A percentile compares a stretch with the other conserved stretches of the same genome.
phyloP scores from a whole-genome alignment of 83 land plant species.

The Diphasiastrum complanatum region DNA sequence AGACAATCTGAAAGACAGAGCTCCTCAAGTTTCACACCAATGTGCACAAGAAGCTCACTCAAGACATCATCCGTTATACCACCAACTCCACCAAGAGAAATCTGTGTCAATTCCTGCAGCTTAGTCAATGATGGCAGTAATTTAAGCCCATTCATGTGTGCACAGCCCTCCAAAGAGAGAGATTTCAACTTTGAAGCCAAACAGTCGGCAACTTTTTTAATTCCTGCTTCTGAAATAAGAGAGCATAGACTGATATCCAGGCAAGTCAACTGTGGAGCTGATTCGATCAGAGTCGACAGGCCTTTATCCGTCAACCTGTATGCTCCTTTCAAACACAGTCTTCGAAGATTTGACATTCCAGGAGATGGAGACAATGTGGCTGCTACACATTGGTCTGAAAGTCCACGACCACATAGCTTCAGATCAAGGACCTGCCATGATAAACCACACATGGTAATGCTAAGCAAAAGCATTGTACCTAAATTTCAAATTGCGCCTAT shows the following conservation, averaged over 20 bases:
- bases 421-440: neutral
- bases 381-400: constrained; percentile 10
- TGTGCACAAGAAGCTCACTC: constrained; percentile 10
- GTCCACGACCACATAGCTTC: constrained; percentile 11
- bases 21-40: constrained; percentile 5
- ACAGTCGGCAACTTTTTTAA: neutral
- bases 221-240: neutral
- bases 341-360: neutral
- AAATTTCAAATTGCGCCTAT: neutral
- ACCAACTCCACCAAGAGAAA: constrained; percentile 7
- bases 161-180: constrained; percentile 7
- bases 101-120: neutral
- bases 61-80: constrained; percentile 17
- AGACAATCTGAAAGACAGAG: constrained; percentile 5
- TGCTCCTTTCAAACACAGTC: constrained; percentile 3
- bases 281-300: neutral
- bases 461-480: neutral
- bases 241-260: constrained; percentile 10
- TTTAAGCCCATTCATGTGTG: neutral
- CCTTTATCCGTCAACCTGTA: constrained; percentile 13
- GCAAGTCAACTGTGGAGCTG: neutral
- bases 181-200: neutral
- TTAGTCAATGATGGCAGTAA: neutral
- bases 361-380: neutral
- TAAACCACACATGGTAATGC: neutral